phyloP scores from a whole-genome alignment of 805 yeast genomes.

The Saturnispora silvae region DNA sequence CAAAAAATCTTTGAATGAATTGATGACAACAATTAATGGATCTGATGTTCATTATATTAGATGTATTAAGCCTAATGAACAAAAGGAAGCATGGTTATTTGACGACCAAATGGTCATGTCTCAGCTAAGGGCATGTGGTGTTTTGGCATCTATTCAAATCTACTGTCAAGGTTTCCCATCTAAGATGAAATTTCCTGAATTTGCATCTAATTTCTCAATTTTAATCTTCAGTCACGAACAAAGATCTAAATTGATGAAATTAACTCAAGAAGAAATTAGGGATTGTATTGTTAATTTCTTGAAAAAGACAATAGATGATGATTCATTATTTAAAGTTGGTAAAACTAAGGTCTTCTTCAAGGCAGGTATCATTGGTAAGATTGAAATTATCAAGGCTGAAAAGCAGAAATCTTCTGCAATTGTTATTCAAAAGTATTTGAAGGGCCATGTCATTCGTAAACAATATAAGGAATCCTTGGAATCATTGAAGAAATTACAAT shows the following conservation, averaged over 20 bases:
- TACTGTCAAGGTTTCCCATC: conserved; percentile 98
- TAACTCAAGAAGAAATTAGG: conserved; percentile 5
- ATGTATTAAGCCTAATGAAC: conserved; percentile 94
- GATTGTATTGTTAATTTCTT: conserved; percentile 36
- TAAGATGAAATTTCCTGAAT: conserved; percentile 89
- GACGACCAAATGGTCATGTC: conserved; percentile 91
- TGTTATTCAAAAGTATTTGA: conserved; percentile 73
- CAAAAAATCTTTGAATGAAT: conserved; percentile 82
- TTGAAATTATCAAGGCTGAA: conserved; percentile 77
- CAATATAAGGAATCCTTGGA: conserved; percentile 43
- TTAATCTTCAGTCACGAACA: conserved; percentile 54
- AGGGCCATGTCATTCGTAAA: conserved; percentile 53
- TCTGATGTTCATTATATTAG: conserved; percentile 95
- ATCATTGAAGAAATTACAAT: conserved; percentile 49
- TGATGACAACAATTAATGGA: conserved; percentile 86
- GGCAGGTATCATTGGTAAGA: conserved; percentile 89
- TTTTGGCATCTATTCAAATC: conserved; percentile 87
- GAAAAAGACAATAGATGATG: conserved; percentile 51
- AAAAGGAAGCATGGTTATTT: conserved; percentile 90
- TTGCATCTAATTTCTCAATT: conserved; percentile 80
- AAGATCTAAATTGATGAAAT: conserved; percentile 33
- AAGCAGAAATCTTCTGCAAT: conserved; percentile 72
- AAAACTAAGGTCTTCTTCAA: conserved; percentile 89
- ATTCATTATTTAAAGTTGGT: conserved; percentile 75
- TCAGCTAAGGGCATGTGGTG: conserved; percentile 97